Base-by-base conservation (phyloP, 2,329 filamentous ascomycete genomes). In the Mycogone perniciosa region DNA sequence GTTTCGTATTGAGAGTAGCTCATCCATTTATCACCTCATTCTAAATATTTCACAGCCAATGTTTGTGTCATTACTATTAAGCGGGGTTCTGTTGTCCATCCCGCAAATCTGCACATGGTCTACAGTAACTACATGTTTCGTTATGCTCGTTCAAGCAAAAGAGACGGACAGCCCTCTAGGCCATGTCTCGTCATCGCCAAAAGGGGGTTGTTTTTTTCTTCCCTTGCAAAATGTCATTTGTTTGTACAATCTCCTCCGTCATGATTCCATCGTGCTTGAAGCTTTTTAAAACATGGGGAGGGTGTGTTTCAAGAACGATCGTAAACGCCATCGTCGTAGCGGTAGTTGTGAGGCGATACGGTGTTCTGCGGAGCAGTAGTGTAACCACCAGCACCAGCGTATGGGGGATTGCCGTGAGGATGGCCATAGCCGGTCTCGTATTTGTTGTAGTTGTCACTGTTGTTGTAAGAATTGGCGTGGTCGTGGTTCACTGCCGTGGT, bases 301-400 rank as follows among this genome's bases (percentile, higher is more conserved):
- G 9, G 13, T 6, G 41, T n/a, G 41, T n/a, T 30, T 44, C 44
- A 66, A 5, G 45, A 35, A 6, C 61, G 61, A 5, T 66, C 57
- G 44, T 71, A 72, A 10, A 69, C 60, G 27, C 70, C 69, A 45
- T 73, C 70, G 4, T 62, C 61, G 47, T 72, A 71, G 7, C 57
- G 64, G 45, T 71, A 66, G 30, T 60, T 61, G 13, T 48, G 55
- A 5, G 59, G 58, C 27, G 52, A 46, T 8, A 47, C 48, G 6
- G 50, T 51, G 9, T 43, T 53, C 44, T 53, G 37, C 10, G 42
- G 46, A 11, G 42, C 38, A 37, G 27, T 34, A 10, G 40, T 29
- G 37, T 46, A 51, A 20, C 48, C 48, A 34, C 48, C 48, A 7
- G 48, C 43, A 13, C 48, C 48, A 8, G 9, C 31, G 26, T 50